phyloP scores from a whole-genome alignment of 129 eudicot genomes.

The Artemisia tridentata region DNA sequence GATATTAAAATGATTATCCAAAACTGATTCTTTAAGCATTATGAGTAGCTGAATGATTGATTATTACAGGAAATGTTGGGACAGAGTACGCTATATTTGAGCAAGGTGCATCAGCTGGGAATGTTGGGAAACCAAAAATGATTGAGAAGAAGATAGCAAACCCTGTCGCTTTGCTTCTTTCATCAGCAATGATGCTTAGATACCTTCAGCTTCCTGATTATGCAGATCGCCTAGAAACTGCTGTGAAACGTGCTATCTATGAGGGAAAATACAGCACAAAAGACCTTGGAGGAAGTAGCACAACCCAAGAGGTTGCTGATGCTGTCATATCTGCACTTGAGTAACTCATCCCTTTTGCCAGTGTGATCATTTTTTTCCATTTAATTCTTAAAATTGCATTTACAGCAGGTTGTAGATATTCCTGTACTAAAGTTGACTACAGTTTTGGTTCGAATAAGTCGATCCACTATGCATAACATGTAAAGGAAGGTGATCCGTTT shows the following conservation, averaged over 20 bases:
- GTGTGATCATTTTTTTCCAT: background rate
- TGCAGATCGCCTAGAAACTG: slow-evolving; percentile 70
- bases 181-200: slow-evolving; percentile 87
- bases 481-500: slow-evolving; percentile 23
- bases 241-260: slow-evolving; percentile 62
- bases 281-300: slow-evolving; percentile 73
- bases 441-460: slow-evolving; percentile 32
- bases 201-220: slow-evolving; percentile 75
- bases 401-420: slow-evolving; percentile 15
- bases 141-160: slow-evolving; percentile 68
- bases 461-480: slow-evolving; percentile 21
- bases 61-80: slow-evolving; percentile 66
- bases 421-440: background rate
- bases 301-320: slow-evolving; percentile 80
- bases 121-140: slow-evolving; percentile 63
- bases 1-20: no score
- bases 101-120: slow-evolving; percentile 93
- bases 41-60: background rate
- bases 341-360: slow-evolving; percentile 21
- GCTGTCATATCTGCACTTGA: slow-evolving; percentile 67
- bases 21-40: no score
- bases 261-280: slow-evolving; percentile 64
- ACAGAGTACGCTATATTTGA: slow-evolving; percentile 69
- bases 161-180: slow-evolving; percentile 77
- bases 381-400: slow-evolving; percentile 10